Base-by-base conservation (phyloP, 2,329 filamentous ascomycete genomes). In the Exserohilum turcica region DNA sequence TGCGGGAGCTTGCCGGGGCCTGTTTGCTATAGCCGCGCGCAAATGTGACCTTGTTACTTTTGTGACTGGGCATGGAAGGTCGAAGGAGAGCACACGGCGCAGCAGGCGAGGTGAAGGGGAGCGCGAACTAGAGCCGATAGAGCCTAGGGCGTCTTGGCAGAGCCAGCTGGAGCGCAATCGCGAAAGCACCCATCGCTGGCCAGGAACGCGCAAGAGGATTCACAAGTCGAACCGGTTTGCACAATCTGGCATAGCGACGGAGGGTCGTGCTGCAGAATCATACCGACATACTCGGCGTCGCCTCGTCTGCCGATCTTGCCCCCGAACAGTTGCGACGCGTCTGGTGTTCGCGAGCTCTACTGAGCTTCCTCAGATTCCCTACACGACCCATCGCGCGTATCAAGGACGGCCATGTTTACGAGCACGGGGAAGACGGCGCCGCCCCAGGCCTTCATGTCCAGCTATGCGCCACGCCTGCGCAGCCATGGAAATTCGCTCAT, bases 401-500 rank as follows among this genome's bases (percentile, higher is more conserved):
- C 55, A 56, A 52, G 63, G 55, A 60, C 59, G 55, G 60, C 59
- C 68, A 76, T 76, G 74, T 77, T 74, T 54, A 72, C 76, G 74
- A 65, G 64, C 28, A 72, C 64, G 42, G 70, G 71, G 19, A 76
- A 70, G 64, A 70, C 68, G 47, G 71, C 83, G 68, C 82, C 83
- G 62, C 91, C 92, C 42, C 91, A 96, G 79, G 90, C 92, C 37
- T 94, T 96, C 71, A 86, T 94, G 65, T 93, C 91, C 51, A 92
- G 88, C 72, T 97, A 96, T 78, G 91, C 93, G 76, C 91, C 93
- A 59, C 90, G 93, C 70, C 79, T 97, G 70, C 90, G 93, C 72
- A 85, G 87, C 60, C 97, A 95, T 79, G 90, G 89, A 74, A 97
- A 97, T 79, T 91, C 93, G 32, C 86, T 97, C 49, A 84, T 97